These are phyloP conservation scores for Hyphodiscus sp. DNA, from an alignment of 2,329 filamentous ascomycete genomes.

Conservation along the genomic window DNA sequence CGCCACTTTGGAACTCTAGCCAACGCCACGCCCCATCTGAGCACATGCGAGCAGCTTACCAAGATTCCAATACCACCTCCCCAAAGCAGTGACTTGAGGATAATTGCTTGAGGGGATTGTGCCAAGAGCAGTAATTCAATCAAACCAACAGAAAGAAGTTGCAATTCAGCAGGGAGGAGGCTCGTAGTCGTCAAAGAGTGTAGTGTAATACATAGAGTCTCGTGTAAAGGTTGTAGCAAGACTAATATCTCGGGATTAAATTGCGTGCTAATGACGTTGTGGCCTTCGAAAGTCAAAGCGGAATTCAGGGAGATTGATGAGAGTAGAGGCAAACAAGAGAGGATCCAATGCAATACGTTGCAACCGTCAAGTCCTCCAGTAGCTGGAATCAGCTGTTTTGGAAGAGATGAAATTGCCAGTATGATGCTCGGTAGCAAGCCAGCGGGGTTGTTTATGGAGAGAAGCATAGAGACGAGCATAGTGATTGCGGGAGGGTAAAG, in stretches of 20 bases:
- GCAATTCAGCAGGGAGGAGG: conserved; percentile 77
- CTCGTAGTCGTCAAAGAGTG: conserved; percentile 84
- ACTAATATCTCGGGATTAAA: conserved; percentile 31
- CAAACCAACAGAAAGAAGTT: conserved; percentile 75
- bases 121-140: conserved; percentile 77
- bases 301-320: not conserved
- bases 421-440: conserved; percentile 73
- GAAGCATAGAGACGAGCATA: conserved; percentile 67
- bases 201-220: conserved; percentile 65
- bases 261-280: not conserved
- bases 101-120: conserved; percentile 72
- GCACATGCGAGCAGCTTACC: conserved; percentile 63
- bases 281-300: not conserved
- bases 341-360: conserved; percentile 69
- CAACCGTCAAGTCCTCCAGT: conserved; percentile 49
- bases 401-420: conserved; percentile 72
- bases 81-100: conserved; percentile 82
- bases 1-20: conserved; percentile 90
- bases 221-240: conserved; percentile 77
- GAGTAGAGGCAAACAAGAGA: conserved; percentile 63
- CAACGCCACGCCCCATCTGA: conserved; percentile 78
- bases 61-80: conserved; percentile 72
- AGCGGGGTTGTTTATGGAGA: conserved; percentile 54
- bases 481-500: conserved; percentile 77
- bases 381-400: conserved; percentile 62